Evolutionary conservation across 2,329 filamentous ascomycete genomes (phyloP).

Genomic region (Akanthomyces uredinophilus): DNA sequence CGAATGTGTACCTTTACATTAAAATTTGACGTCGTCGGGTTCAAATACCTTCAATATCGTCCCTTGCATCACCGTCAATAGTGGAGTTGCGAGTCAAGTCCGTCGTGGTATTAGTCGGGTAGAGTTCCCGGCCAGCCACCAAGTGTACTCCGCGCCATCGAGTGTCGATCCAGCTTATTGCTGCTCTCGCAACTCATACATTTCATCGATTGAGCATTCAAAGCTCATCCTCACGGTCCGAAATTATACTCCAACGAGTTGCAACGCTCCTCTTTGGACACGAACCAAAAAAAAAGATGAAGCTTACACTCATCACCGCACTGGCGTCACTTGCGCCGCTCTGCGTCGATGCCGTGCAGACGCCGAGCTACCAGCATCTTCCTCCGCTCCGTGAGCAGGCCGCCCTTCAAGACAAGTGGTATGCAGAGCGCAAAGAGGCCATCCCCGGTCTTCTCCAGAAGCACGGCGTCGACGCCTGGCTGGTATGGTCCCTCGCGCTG

Average conservation of each 20-base stretch:
- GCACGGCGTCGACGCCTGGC: conserved; percentile 44
- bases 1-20: too few relatives aligned
- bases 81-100: too few relatives aligned
- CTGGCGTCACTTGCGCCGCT: neutral
- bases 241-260: too few relatives aligned
- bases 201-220: neutral
- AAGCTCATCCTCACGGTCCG: neutral
- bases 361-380: conserved; percentile 15
- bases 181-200: neutral
- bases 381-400: conserved; percentile 29
- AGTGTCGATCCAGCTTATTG: too few relatives aligned
- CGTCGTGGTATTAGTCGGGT: too few relatives aligned
- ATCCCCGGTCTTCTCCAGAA: conserved; percentile 40
- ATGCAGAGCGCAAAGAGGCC: conserved; percentile 33
- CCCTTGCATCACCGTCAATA: too few relatives aligned
- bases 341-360: neutral
- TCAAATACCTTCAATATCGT: too few relatives aligned
- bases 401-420: conserved; percentile 39
- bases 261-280: too few relatives aligned
- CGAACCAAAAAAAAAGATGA: neutral
- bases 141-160: too few relatives aligned
- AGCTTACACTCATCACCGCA: conserved; percentile 1
- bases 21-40: too few relatives aligned
- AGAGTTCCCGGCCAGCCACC: too few relatives aligned
- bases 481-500: conserved; percentile 26